Conservation (phyloP, 1,284 basidiomycete genomes). For the Vanrija humicola region DNA sequence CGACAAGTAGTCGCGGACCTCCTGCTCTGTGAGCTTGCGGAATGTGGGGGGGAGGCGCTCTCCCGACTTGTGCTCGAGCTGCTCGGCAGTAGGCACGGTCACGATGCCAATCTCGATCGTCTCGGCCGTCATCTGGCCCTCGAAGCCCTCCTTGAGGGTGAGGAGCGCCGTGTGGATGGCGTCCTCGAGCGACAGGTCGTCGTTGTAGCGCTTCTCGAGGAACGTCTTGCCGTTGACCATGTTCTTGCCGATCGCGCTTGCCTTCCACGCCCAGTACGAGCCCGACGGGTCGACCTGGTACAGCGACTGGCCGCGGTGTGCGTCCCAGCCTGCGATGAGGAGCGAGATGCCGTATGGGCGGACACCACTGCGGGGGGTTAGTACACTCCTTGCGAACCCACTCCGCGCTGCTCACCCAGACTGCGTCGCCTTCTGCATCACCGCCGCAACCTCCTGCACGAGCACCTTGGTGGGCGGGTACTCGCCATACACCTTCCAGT, state of each 20-base stretch:
- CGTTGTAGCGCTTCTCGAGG: slow-evolving; percentile 97
- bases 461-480: slow-evolving; percentile 97
- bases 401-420: slow-evolving; percentile 65
- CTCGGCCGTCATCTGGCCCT: slow-evolving; percentile 99
- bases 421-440: slow-evolving; percentile 99
- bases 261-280: slow-evolving; percentile 99
- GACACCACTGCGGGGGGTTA: slow-evolving; percentile 67
- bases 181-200: slow-evolving; percentile 97
- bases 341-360: slow-evolving; percentile 96
- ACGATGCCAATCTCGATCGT: slow-evolving; percentile 98
- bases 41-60: slow-evolving; percentile 80
- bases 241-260: slow-evolving; percentile 98
- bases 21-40: slow-evolving; percentile 87
- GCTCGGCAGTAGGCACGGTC: slow-evolving; percentile 73
- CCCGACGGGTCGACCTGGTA: slow-evolving; percentile 99
- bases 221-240: slow-evolving; percentile 99
- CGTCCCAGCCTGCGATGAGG: slow-evolving; percentile 93
- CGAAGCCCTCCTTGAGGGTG: slow-evolving; percentile 97
- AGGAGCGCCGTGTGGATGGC: slow-evolving; percentile 99
- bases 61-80: slow-evolving; percentile 65
- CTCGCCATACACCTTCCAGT: slow-evolving; percentile 99
- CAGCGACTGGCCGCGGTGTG: slow-evolving; percentile 81
- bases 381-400: not conserved
- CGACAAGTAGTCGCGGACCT: slow-evolving; percentile 83
- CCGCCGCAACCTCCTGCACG: slow-evolving; percentile 93